Evolutionary conservation across 495 filamentous ascomycete genomes (phyloP), one percentile per base, ranked within the genome.

Genomic region (Aspergillus saccharolyticus): DNA sequence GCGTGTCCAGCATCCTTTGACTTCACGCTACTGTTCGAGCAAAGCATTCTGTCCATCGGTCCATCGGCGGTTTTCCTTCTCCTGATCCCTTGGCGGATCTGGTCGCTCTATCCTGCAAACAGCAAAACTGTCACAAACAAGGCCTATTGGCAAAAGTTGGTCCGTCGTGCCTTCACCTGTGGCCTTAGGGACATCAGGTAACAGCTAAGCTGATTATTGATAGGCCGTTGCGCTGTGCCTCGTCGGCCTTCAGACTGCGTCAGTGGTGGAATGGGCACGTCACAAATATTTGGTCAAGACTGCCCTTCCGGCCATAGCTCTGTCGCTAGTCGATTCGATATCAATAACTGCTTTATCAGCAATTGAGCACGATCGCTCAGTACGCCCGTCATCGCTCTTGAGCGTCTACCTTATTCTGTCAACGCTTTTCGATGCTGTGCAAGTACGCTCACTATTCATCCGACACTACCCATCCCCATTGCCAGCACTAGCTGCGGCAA

Each of bases 401-500:
- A 50, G 24, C 24, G 5, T 50, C 4, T 50, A 42, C 15, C 51
- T 53, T 2, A 15, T 25, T 3, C 14, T 44, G 10, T 44, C 21
- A 17, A 21, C 42, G 3, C 16, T 22, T 3, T 53, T 53, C 17
- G 30, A 53, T 44, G 51, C 51, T 1, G 42, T 53, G 30, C 51
- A 42, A 16, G 18, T 53, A 15, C 51, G 33, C 17, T 21, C 30
- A 0, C 17, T 44, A 10, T 53, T 24, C 14, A 21, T 53, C 16
- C 28, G n/a, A 2, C 47, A 56, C 18, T 21, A 53, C 25, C 18
- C 22, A 28, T 58, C 66, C 18, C 63, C 64, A 18, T 52, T 66
- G 19, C 53, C 69, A 9, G 53, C 52, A 10, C 53, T 82, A 2
- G 79, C 76, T 54, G 78, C 73, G 0, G 64, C 68, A 20, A 55